phyloP scores from a whole-genome alignment of 805 yeast genomes.

The Metschnikowia matae region DNA sequence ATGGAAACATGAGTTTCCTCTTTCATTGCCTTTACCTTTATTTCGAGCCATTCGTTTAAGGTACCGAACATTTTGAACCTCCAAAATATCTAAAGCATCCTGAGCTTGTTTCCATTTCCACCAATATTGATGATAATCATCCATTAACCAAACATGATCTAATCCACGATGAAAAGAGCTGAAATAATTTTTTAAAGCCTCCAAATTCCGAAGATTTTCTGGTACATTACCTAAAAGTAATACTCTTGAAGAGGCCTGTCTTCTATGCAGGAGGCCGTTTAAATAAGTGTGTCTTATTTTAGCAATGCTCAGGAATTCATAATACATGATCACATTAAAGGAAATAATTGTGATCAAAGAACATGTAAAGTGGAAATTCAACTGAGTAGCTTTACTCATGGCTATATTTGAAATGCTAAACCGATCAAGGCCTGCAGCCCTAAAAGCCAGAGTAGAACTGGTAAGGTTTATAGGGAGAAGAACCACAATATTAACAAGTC shows the following conservation, averaged over 20 bases:
- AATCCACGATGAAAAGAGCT: conserved; percentile 51
- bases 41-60: neutral
- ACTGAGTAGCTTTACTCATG: conserved; percentile 41
- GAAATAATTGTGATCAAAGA: conserved; percentile 50
- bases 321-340: conserved; percentile 52
- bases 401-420: conserved; percentile 72
- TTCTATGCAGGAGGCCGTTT: conserved; percentile 22
- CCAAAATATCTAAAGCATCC: conserved; percentile 27
- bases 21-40: neutral
- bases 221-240: conserved; percentile 49
- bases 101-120: conserved; percentile 20
- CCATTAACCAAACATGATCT: conserved; percentile 55
- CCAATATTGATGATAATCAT: conserved; percentile 23
- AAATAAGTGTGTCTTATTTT: conserved; percentile 45
- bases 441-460: conserved; percentile 28
- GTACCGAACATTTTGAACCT: conserved; percentile 13
- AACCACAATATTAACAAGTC: conserved; percentile 52
- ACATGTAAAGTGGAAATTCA: conserved; percentile 62
- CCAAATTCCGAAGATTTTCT: conserved; percentile 20
- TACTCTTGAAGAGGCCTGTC: conserved; percentile 25
- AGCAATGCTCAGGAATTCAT: conserved; percentile 53
- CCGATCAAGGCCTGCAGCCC: conserved; percentile 54
- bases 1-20: neutral
- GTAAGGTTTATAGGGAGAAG: conserved; percentile 60
- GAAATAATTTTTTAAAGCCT: conserved; percentile 27